phyloP scores from a whole-genome alignment of 257 asterid species.

The Lithospermum erythrorhizon region DNA sequence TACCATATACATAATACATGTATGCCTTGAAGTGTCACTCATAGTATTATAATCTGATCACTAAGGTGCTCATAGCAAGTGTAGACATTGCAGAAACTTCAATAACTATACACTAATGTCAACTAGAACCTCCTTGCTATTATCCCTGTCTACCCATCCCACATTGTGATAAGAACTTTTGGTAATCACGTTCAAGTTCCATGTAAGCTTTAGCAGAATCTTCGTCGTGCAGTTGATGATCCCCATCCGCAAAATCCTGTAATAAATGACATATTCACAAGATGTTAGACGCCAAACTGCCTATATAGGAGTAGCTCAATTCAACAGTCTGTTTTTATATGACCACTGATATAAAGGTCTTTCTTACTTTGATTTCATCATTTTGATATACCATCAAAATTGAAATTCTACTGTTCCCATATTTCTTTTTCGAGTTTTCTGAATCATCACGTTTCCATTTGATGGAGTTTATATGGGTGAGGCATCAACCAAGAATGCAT shows the following conservation, averaged over 20 bases:
- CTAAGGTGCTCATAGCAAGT: too few species aligned
- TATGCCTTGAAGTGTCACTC: too few species aligned
- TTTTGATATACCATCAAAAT: too few species aligned
- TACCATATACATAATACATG: too few species aligned
- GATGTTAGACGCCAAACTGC: background rate
- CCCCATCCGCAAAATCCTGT: conserved; percentile 34
- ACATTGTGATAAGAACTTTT: conserved; percentile 59
- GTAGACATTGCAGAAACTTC: background rate
- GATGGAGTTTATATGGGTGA: too few species aligned
- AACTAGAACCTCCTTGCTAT: conserved; percentile 51
- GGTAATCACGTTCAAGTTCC: conserved; percentile 49
- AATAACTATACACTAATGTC: conserved; percentile 2
- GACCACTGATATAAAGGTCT: too few species aligned
- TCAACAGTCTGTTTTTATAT: background rate
- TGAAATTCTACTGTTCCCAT: too few species aligned
- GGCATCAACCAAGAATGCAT: too few species aligned
- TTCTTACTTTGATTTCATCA: background rate
- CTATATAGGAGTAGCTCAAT: background rate
- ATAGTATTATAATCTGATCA: too few species aligned
- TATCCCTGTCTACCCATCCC: conserved; percentile 60
- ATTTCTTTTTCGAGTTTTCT: too few species aligned
- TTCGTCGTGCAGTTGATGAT: conserved; percentile 15
- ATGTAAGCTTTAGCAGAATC: conserved; percentile 21
- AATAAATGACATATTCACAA: background rate
- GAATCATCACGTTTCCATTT: too few species aligned